Conservation (phyloP, 257 asterid genomes). For the Cordia subcordata region DNA sequence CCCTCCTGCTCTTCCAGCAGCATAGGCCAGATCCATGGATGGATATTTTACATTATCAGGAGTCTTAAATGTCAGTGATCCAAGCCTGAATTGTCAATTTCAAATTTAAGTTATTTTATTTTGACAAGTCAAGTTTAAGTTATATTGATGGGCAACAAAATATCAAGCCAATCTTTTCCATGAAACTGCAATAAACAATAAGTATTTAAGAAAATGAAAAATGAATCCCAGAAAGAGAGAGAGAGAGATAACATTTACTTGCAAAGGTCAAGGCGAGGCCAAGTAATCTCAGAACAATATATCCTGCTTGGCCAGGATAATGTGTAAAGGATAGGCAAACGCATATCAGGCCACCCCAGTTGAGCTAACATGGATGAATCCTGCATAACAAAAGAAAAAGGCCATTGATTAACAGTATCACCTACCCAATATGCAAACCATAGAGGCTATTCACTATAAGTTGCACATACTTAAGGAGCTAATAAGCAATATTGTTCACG, state of each 20-base stretch:
- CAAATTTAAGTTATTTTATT: slow-evolving; percentile 6
- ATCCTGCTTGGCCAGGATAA: slow-evolving; percentile 94
- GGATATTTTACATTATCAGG: slow-evolving; percentile 97
- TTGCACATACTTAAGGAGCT: not conserved
- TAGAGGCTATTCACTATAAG: not conserved
- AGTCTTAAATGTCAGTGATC: slow-evolving; percentile 69
- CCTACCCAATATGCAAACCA: not conserved
- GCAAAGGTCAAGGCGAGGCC: slow-evolving; percentile 99
- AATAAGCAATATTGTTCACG: not conserved
- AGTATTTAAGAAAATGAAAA: not conserved
- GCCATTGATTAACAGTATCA: not conserved
- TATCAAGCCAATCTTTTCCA: not conserved
- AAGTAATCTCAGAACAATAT: slow-evolving; percentile 83
- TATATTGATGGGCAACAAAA: not conserved
- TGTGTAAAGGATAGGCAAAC: slow-evolving; percentile 92
- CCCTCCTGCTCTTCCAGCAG: slow-evolving; percentile 99
- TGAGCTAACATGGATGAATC: slow-evolving; percentile 94
- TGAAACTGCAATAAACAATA: not conserved
- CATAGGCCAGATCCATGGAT: slow-evolving; percentile 91
- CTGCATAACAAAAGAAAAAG: slow-evolving; percentile 29
- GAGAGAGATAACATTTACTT: slow-evolving; percentile 40
- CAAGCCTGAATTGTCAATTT: slow-evolving; percentile 52
- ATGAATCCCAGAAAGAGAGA: not conserved
- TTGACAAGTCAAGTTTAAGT: not conserved
- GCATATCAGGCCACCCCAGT: slow-evolving; percentile 97